Evolutionary conservation across 805 yeast genomes (phyloP).

Genomic region (Cyberlindnera euphorbiae): DNA sequence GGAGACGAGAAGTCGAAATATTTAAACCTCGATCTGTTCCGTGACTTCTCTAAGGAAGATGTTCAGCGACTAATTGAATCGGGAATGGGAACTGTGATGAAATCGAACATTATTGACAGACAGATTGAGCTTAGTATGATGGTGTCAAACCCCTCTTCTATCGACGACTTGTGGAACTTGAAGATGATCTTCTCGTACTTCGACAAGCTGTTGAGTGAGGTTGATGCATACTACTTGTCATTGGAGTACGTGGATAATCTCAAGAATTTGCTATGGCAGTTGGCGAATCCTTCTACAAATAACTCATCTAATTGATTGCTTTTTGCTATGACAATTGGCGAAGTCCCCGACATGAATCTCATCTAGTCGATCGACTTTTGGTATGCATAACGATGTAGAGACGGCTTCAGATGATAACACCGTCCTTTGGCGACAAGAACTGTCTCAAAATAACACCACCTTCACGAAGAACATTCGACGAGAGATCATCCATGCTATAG

Average conservation of each 20-base stretch:
- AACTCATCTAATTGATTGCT: too few species aligned
- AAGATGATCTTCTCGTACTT: conserved; percentile 56
- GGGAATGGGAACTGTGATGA: conserved; percentile 15
- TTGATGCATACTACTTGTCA: conserved; percentile 37
- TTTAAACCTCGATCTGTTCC: conserved; percentile 13
- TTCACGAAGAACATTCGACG: conserved; percentile 63
- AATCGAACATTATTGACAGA: conserved; percentile 47
- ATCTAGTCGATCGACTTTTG: too few species aligned
- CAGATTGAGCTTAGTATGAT: conserved; percentile 46
- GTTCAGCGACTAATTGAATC: conserved; percentile 14
- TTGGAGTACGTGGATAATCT: conserved; percentile 49
- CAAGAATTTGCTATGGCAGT: conserved; percentile 39
- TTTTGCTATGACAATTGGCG: background rate
- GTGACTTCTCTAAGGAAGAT: conserved; percentile 17
- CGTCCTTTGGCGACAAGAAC: conserved; percentile 31
- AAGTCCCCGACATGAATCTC: too few species aligned
- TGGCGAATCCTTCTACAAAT: background rate
- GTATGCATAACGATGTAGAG: too few species aligned
- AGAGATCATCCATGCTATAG: conserved; percentile 85
- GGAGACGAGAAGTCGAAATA: conserved; percentile 3
- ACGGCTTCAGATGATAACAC: conserved; percentile 14
- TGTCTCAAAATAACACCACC: conserved; percentile 75
- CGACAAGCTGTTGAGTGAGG: conserved; percentile 37
- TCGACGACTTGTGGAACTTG: conserved; percentile 62
- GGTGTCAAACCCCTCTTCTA: conserved; percentile 35